A percentile compares a stretch with the other conserved stretches of the same genome.
These are phyloP conservation scores for Penicillium sp. DNA, from an alignment of 2,329 filamentous ascomycete species.

Conservation along the genomic window DNA sequence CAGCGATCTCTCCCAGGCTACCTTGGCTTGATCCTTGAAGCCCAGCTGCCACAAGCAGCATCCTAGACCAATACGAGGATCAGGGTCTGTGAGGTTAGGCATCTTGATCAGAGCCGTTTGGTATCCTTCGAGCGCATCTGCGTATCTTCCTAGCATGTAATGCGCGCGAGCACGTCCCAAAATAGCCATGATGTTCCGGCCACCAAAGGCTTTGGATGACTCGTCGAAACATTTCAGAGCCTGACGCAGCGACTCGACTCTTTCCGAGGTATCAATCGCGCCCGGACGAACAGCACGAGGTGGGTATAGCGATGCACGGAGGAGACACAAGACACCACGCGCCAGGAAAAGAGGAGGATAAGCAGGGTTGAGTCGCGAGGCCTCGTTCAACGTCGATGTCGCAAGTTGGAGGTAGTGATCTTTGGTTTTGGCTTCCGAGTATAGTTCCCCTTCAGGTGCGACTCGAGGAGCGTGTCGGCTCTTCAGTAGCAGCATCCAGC, in stretches of 20 bases:
- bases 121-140: slow-evolving; percentile 79
- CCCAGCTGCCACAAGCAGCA: slow-evolving; percentile 97
- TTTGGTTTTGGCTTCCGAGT: slow-evolving; percentile 80
- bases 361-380: slow-evolving; percentile 87
- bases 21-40: slow-evolving; percentile 87
- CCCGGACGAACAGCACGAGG: slow-evolving; percentile 66
- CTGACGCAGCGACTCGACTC: slow-evolving; percentile 75
- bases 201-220: slow-evolving; percentile 77
- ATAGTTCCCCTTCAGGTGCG: slow-evolving; percentile 61
- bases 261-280: slow-evolving; percentile 66
- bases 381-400: slow-evolving; percentile 91
- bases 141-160: slow-evolving; percentile 82
- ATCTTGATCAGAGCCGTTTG: slow-evolving; percentile 84
- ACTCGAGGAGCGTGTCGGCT: slow-evolving; percentile 75
- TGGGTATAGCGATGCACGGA: slow-evolving; percentile 80
- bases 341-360: slow-evolving; percentile 90
- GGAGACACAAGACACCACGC: slow-evolving; percentile 81
- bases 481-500: slow-evolving; percentile 90
- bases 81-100: slow-evolving; percentile 85
- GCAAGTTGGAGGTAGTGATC: slow-evolving; percentile 88
- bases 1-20: slow-evolving; percentile 83
- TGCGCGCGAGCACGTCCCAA: slow-evolving; percentile 85
- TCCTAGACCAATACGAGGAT: slow-evolving; percentile 92
- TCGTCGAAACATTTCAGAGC: slow-evolving; percentile 95
- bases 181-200: slow-evolving; percentile 86